A percentile compares a stretch with the other conserved stretches of the same genome.
Conservation (phyloP, 345 rosid species). For the Citrus medica region DNA sequence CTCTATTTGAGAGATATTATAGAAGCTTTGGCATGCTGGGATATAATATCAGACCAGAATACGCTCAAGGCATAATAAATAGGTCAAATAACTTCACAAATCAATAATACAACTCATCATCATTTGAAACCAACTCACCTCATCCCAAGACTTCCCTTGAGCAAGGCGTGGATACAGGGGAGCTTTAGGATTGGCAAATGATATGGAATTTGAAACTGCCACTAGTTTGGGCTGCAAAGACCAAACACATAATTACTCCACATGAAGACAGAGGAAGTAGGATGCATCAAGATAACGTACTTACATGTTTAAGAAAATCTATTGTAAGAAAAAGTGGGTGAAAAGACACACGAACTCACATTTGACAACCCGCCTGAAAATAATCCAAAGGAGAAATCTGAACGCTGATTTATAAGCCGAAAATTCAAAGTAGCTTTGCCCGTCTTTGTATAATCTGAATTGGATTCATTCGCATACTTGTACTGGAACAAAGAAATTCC, state of each 20-base stretch:
- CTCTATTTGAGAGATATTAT: neutral
- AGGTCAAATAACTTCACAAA: neutral
- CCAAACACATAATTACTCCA: slow-evolving; percentile 19
- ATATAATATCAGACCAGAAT: neutral
- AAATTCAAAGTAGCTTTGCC: slow-evolving; percentile 59
- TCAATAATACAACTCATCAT: neutral
- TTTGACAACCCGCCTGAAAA: slow-evolving; percentile 60
- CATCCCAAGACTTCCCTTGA: slow-evolving; percentile 86
- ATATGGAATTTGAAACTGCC: slow-evolving; percentile 56
- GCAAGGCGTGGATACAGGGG: slow-evolving; percentile 94
- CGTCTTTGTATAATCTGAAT: slow-evolving; percentile 44
- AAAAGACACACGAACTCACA: slow-evolving; percentile 35
- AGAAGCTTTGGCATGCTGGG: neutral
- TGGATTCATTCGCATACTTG: slow-evolving; percentile 48
- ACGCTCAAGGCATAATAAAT: neutral
- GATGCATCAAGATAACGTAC: neutral
- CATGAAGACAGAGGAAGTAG: neutral
- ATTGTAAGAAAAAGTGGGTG: neutral
- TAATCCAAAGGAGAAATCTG: slow-evolving; percentile 81
- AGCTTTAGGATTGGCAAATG: slow-evolving; percentile 76
- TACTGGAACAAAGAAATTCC: slow-evolving; percentile 45
- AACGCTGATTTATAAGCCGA: slow-evolving; percentile 88
- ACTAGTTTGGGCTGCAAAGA: slow-evolving; percentile 74
- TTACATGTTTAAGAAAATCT: neutral
- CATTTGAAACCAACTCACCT: slow-evolving; percentile 44